These are phyloP conservation scores for Fistulinella cinereoalba DNA, from an alignment of 1,284 basidiomycete genomes.

Conservation along the genomic window DNA sequence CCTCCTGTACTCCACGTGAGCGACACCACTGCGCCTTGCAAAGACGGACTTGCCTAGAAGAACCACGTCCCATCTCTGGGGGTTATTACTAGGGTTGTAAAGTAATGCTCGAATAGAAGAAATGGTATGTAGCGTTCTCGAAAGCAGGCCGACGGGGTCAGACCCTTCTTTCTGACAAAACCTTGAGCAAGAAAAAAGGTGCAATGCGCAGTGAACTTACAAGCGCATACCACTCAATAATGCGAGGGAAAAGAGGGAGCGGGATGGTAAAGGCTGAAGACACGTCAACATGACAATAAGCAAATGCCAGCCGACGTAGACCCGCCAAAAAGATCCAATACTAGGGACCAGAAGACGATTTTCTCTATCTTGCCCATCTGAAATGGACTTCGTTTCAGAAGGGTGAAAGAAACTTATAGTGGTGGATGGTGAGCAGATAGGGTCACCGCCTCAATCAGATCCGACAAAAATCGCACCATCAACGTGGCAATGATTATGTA, in stretches of 20 bases:
- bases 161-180: conserved; percentile 59
- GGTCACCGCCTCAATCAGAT: too few species aligned
- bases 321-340: conserved; percentile 81
- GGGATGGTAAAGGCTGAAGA: conserved; percentile 84
- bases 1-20: conserved; percentile 51
- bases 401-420: neutral
- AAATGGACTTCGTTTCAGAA: neutral
- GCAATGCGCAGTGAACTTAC: conserved; percentile 38
- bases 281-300: conserved; percentile 10
- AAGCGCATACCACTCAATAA: conserved; percentile 85
- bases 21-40: neutral
- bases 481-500: too few species aligned
- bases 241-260: conserved; percentile 85
- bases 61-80: conserved; percentile 80
- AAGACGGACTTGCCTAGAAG: conserved; percentile 53
- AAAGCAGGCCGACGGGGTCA: conserved; percentile 67
- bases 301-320: neutral
- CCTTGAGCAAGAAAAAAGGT: neutral
- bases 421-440: neutral
- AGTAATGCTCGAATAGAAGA: conserved; percentile 62
- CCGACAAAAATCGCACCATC: too few species aligned
- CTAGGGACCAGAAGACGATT: conserved; percentile 78
- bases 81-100: conserved; percentile 57
- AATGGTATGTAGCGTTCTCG: conserved; percentile 62
- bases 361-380: conserved; percentile 66